These are phyloP conservation scores for Tanozyma kutaoensis DNA, from an alignment of 805 yeast genomes.

Conservation along the genomic window DNA sequence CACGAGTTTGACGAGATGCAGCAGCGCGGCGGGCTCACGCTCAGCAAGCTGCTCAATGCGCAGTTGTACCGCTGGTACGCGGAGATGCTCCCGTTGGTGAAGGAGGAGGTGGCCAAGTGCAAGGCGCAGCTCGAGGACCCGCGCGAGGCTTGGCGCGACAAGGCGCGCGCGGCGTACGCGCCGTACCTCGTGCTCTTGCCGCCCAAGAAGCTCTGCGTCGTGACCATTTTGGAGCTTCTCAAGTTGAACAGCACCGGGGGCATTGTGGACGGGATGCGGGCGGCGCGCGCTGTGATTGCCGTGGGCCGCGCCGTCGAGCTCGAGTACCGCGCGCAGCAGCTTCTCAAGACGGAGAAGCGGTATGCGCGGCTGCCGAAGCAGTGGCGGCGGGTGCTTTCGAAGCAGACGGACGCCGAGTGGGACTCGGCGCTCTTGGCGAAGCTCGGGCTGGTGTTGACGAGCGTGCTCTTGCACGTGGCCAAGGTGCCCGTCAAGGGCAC, in stretches of 20 bases:
- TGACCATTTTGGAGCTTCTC: slow-evolving; percentile 72
- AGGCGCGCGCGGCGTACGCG: slow-evolving; percentile 47
- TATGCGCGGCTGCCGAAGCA: slow-evolving; percentile 34
- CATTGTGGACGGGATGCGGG: slow-evolving; percentile 66
- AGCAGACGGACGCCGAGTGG: slow-evolving; percentile 6
- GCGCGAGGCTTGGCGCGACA: slow-evolving; percentile 2
- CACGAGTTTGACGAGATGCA: slow-evolving; percentile 59
- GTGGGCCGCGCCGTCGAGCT: slow-evolving; percentile 78
- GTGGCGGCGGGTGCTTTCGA: slow-evolving; percentile 28
- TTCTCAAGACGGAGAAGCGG: slow-evolving; percentile 43
- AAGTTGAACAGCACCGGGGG: slow-evolving; percentile 67
- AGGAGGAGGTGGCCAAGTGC: slow-evolving; percentile 51
- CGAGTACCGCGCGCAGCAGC: slow-evolving; percentile 64
- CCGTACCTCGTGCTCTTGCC: slow-evolving; percentile 64
- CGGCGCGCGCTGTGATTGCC: slow-evolving; percentile 66
- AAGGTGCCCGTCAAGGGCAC: slow-evolving; percentile 65
- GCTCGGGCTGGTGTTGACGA: slow-evolving; percentile 69
- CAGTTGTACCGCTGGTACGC: slow-evolving; percentile 78
- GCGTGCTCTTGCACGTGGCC: slow-evolving; percentile 70
- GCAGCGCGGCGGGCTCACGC: slow-evolving; percentile 41
- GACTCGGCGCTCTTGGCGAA: slow-evolving; percentile 30
- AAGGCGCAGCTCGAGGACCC: slow-evolving; percentile 20
- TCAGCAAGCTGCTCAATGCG: slow-evolving; percentile 52
- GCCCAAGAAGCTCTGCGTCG: slow-evolving; percentile 71
- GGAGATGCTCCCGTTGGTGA: slow-evolving; percentile 56